Evolutionary conservation across 176 grass and related monocot species (phyloP).

Genomic region (Neostapfia colusana): DNA sequence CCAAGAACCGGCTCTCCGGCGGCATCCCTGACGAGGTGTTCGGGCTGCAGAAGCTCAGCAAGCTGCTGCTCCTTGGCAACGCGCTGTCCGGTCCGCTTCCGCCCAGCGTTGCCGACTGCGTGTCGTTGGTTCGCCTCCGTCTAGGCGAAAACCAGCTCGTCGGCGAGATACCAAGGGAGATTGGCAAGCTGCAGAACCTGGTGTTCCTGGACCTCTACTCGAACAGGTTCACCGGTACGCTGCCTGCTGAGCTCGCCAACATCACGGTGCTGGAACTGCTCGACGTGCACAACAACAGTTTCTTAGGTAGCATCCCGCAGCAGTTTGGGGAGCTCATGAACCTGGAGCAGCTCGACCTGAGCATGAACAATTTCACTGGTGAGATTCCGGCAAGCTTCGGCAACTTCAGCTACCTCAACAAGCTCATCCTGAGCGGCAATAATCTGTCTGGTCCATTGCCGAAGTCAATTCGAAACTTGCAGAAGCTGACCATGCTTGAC

Average conservation of each 20-base stretch:
- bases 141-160: conserved; percentile 78
- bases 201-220: conserved; percentile 88
- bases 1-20: conserved; percentile 66
- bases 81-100: conserved; percentile 66
- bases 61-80: conserved; percentile 79
- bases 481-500: conserved; percentile 86
- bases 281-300: conserved; percentile 85
- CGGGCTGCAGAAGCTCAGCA: conserved; percentile 82
- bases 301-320: conserved; percentile 50
- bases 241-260: conserved; percentile 74
- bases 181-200: conserved; percentile 87
- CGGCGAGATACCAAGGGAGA: conserved; percentile 71
- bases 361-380: conserved; percentile 67
- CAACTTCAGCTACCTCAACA: conserved; percentile 94
- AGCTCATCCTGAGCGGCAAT: conserved; percentile 78
- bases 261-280: conserved; percentile 85
- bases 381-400: conserved; percentile 76
- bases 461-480: conserved; percentile 67
- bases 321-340: conserved; percentile 82
- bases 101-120: conserved; percentile 62
- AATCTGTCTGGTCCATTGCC: conserved; percentile 61
- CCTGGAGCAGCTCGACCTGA: conserved; percentile 91
- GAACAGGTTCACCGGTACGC: conserved; percentile 55
- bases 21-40: conserved; percentile 80
- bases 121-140: conserved; percentile 75